Evolutionary conservation across 83 land plant species (phyloP).

Genomic region (Isoetes engelmannii): DNA sequence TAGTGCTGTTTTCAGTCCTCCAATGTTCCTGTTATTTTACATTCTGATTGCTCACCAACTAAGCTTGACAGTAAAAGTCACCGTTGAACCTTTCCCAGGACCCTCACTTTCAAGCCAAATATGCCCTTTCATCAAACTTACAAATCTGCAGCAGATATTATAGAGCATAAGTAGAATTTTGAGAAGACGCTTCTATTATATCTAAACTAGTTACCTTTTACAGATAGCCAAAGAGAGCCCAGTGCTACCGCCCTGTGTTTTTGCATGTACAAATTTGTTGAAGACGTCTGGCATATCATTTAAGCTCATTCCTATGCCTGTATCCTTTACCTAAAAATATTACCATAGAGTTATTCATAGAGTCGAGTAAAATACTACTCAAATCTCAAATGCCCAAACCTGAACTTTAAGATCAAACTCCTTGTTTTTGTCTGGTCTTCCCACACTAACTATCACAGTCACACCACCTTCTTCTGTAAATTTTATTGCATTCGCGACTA

Average conservation of each 20-base stretch:
- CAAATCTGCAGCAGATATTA: constrained; percentile 48
- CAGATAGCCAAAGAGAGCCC: constrained; percentile 93
- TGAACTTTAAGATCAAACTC: too few relatives aligned
- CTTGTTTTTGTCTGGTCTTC: constrained; percentile 33
- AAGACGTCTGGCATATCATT: constrained; percentile 73
- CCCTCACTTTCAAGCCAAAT: constrained; percentile 97
- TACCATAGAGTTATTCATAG: too few relatives aligned
- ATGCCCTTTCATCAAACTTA: constrained; percentile 83
- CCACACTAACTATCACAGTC: background rate
- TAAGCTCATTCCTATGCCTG: constrained; percentile 67
- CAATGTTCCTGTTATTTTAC: too few relatives aligned
- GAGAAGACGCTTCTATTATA: constrained; percentile 27
- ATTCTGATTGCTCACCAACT: too few relatives aligned
- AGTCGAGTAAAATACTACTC: too few relatives aligned
- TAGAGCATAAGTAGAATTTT: constrained; percentile 4
- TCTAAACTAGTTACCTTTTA: constrained; percentile 50
- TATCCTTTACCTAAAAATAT: constrained; percentile 61
- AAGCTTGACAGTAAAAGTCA: constrained; percentile 60
- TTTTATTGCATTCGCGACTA: background rate
- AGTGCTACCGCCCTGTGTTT: constrained; percentile 45
- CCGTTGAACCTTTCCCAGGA: constrained; percentile 60
- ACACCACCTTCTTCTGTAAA: background rate
- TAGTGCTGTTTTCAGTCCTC: too few relatives aligned
- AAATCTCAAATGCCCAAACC: too few relatives aligned
- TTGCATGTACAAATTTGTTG: constrained; percentile 62